Evolutionary conservation across 176 grass and related monocot genomes (phyloP).

Genomic region (Oryza meridionalis): DNA sequence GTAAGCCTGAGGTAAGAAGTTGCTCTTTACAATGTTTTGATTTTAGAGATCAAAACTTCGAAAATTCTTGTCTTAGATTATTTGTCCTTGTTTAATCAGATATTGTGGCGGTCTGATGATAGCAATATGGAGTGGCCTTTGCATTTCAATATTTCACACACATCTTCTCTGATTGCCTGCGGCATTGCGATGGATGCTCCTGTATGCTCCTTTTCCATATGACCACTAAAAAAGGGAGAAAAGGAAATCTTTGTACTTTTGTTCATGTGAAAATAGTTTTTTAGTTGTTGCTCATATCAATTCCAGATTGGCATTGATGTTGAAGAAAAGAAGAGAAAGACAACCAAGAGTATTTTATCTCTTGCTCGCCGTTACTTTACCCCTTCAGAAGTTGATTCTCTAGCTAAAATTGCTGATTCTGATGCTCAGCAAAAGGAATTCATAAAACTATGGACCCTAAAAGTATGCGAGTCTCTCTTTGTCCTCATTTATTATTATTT

Average conservation of each 20-base stretch:
- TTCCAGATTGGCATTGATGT: constrained; percentile 90
- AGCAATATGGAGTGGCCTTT: constrained; percentile 52
- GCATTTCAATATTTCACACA: constrained; percentile 94
- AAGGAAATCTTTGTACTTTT: background rate
- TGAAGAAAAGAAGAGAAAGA: constrained; percentile 89
- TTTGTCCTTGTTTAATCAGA: constrained; percentile 56
- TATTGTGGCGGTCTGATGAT: constrained; percentile 59
- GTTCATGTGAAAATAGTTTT: constrained; percentile 8
- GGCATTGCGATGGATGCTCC: constrained; percentile 62
- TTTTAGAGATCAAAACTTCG: background rate
- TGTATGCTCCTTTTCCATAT: constrained; percentile 53
- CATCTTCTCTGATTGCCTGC: constrained; percentile 91
- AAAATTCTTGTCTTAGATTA: constrained; percentile 32
- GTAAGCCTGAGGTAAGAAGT: constrained; percentile 87
- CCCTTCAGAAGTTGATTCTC: constrained; percentile 72
- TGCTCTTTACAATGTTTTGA: constrained; percentile 7
- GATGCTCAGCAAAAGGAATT: constrained; percentile 81
- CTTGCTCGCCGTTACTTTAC: constrained; percentile 88
- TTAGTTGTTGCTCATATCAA: constrained; percentile 11
- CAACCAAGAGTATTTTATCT: constrained; percentile 63
- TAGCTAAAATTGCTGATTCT: constrained; percentile 58
- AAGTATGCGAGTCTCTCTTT: constrained; percentile 61
- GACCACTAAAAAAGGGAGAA: constrained; percentile 9
- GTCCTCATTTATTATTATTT: background rate
- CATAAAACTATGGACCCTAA: constrained; percentile 95